Evolutionary conservation across 2,329 filamentous ascomycete genomes (phyloP).

Genomic region (Rutstroemia sp.): DNA sequence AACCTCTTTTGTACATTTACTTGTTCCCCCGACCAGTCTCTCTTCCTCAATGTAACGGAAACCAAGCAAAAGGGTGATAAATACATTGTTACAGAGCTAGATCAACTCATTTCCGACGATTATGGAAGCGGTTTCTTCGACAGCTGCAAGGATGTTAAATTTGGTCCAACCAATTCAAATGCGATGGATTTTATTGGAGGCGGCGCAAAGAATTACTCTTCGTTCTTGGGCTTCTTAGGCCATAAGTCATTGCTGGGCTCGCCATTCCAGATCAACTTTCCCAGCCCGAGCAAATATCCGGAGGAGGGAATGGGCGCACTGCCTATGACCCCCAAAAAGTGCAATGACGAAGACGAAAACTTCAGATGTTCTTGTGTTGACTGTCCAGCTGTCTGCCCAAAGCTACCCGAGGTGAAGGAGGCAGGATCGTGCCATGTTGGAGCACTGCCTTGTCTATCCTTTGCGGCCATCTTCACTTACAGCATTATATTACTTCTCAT

Average conservation of each 20-base stretch:
- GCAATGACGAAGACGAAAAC: conserved; percentile 78
- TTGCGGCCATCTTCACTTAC: conserved; percentile 84
- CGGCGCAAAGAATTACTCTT: conserved; percentile 81
- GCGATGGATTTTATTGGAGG: conserved; percentile 96
- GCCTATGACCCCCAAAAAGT: conserved; percentile 70
- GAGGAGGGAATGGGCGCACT: conserved; percentile 65
- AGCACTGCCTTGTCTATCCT: conserved; percentile 83
- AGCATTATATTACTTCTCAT: conserved; percentile 64
- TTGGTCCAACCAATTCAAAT: conserved; percentile 85
- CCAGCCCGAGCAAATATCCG: conserved; percentile 45
- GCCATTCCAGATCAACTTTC: conserved; percentile 98
- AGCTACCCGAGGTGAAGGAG: conserved; percentile 67
- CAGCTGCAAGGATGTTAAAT: conserved; percentile 99
- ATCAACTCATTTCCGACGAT: conserved; percentile 77
- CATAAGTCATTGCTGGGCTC: conserved; percentile 79
- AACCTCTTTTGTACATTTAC: conserved; percentile 98
- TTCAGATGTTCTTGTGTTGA: conserved; percentile 93
- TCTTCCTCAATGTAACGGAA: conserved; percentile 88
- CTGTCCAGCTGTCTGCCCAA: conserved; percentile 78
- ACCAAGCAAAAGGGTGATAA: conserved; percentile 50
- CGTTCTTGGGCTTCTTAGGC: conserved; percentile 85
- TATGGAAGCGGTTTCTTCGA: conserved; percentile 88
- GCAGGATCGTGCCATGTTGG: conserved; percentile 74
- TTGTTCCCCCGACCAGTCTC: conserved; percentile 91
- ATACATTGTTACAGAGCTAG: conserved; percentile 74